Evolutionary conservation across 768 basidiomycete genomes (phyloP).

Genomic region (Lyophyllum atratum): DNA sequence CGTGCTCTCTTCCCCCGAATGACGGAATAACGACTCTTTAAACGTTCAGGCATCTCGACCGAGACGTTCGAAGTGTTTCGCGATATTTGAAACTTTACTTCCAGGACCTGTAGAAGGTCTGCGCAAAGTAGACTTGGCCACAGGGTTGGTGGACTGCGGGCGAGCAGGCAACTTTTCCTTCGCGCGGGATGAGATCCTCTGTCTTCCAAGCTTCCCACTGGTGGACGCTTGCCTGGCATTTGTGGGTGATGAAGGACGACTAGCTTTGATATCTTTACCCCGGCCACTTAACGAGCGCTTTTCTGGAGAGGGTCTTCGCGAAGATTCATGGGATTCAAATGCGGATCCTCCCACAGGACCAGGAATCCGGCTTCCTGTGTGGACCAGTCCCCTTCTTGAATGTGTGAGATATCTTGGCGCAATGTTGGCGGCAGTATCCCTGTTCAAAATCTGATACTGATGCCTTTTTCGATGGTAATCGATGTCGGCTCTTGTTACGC

Average conservation of each 20-base stretch:
- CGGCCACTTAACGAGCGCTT: conserved; percentile 47
- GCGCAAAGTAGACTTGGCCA: conserved; percentile 55
- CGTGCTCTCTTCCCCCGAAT: conserved; percentile 86
- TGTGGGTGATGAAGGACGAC: conserved; percentile 48
- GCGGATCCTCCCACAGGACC: conserved; percentile 47
- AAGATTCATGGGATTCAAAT: conserved; percentile 60
- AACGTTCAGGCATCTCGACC: conserved; percentile 71
- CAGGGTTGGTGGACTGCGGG: conserved; percentile 40
- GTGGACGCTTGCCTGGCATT: conserved; percentile 31
- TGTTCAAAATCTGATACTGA: conserved; percentile 88
- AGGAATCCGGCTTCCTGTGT: conserved; percentile 49
- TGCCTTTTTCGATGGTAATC: conserved; percentile 49
- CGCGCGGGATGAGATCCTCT: conserved; percentile 36
- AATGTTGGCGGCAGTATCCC: conserved; percentile 90
- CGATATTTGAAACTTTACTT: conserved; percentile 82
- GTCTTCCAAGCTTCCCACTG: conserved; percentile 37
- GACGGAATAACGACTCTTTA: conserved; percentile 80
- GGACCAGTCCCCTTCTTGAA: conserved; percentile 43
- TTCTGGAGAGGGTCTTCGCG: conserved; percentile 74
- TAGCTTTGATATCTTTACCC: conserved; percentile 41
- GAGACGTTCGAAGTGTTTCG: conserved; percentile 89
- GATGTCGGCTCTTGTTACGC: conserved; percentile 54
- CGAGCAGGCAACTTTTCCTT: conserved; percentile 49
- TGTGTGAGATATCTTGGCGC: conserved; percentile 74
- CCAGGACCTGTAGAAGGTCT: conserved; percentile 50